A percentile compares a stretch with the other conserved stretches of the same genome.
Conservation (phyloP, 208 protist genomes). For the Trypanosoma avium region DNA sequence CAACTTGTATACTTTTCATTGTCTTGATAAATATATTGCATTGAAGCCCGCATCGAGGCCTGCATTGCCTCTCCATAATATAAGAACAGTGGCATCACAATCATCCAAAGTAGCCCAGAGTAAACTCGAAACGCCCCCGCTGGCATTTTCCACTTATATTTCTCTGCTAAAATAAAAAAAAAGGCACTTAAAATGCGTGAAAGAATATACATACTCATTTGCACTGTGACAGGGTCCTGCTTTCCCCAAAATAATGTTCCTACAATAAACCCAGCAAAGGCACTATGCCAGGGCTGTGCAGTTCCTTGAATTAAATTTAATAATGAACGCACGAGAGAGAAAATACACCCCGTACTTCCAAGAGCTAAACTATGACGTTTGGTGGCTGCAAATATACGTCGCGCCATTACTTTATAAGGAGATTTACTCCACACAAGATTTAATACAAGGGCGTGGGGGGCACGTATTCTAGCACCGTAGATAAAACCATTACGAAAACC, state of each 20-base stretch:
- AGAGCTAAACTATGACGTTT: slow-evolving; percentile 72
- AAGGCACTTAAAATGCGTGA: slow-evolving; percentile 64
- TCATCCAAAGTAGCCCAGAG: slow-evolving; percentile 70
- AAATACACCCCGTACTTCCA: slow-evolving; percentile 55
- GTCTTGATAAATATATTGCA: slow-evolving; percentile 88
- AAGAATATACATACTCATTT: slow-evolving; percentile 93
- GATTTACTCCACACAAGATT: slow-evolving; percentile 84
- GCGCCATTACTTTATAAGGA: slow-evolving; percentile 52
- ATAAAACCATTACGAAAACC: slow-evolving; percentile 86
- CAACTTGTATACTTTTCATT: slow-evolving; percentile 61
- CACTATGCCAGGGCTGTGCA: slow-evolving; percentile 60
- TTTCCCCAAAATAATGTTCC: slow-evolving; percentile 77
- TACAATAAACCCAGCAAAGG: slow-evolving; percentile 75
- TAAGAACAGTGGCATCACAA: slow-evolving; percentile 70
- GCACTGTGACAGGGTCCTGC: slow-evolving; percentile 67
- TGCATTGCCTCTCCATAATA: slow-evolving; percentile 75
- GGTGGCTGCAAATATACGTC: slow-evolving; percentile 63
- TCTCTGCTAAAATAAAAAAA: slow-evolving; percentile 43
- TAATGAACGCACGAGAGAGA: slow-evolving; percentile 55
- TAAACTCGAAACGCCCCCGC: slow-evolving; percentile 54
- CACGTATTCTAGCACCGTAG: slow-evolving; percentile 81
- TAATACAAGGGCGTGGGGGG: slow-evolving; percentile 87
- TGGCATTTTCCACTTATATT: slow-evolving; percentile 25
- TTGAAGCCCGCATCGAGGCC: slow-evolving; percentile 69
- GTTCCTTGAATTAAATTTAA: slow-evolving; percentile 39